Evolutionary conservation across 495 filamentous ascomycete genomes (phyloP).

Genomic region (Hypoxylon rickii): DNA sequence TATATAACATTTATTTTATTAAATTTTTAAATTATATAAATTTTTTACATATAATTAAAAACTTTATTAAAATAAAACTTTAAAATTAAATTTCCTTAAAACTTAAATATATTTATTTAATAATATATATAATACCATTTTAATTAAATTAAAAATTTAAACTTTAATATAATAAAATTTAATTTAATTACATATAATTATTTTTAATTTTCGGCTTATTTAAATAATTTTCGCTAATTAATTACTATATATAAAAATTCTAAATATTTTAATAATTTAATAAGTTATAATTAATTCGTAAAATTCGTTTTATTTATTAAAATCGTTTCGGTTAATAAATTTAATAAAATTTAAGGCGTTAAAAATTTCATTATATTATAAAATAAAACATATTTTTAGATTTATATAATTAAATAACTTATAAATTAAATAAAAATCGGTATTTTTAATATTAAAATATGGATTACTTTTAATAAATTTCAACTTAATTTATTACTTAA

Average conservation of each 20-base stretch:
- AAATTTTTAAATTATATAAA: neutral
- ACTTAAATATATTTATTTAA: too few species aligned
- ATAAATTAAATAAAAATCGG: too few species aligned
- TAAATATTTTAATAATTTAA: neutral
- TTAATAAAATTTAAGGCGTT: neutral
- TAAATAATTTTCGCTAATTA: neutral
- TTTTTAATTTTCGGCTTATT: neutral
- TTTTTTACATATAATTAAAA: too few species aligned
- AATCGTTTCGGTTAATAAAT: neutral
- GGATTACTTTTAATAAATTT: neutral
- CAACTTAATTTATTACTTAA: neutral
- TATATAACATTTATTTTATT: neutral
- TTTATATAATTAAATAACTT: neutral
- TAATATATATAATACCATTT: neutral
- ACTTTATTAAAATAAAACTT: too few species aligned
- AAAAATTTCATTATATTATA: neutral
- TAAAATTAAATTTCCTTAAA: too few species aligned
- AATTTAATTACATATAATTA: neutral
- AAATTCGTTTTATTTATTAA: neutral
- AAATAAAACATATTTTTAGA: neutral
- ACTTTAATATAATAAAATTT: neutral
- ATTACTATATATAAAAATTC: neutral
- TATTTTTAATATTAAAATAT: too few species aligned
- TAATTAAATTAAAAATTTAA: neutral
- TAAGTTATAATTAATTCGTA: neutral